phyloP scores from a whole-genome alignment of 192 early-diverging fungal genomes.

The Coemansia sp. region DNA sequence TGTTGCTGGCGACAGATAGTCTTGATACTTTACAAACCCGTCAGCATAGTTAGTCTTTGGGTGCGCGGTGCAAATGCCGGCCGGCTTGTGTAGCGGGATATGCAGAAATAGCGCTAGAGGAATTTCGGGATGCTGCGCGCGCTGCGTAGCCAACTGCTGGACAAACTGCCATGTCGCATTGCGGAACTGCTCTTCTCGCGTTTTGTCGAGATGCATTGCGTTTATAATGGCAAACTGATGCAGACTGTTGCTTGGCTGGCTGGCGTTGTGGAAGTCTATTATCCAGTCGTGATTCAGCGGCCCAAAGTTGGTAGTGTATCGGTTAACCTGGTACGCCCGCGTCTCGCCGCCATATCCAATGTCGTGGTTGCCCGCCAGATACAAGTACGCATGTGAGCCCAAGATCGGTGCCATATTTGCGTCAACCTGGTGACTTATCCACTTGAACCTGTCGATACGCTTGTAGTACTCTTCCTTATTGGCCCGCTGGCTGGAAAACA shows the following conservation, averaged over 20 bases:
- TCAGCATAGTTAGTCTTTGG: conserved; percentile 43
- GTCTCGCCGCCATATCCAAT: conserved; percentile 67
- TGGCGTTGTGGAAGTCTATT: conserved; percentile 7
- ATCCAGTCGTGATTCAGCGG: conserved; percentile 50
- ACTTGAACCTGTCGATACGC: conserved; percentile 58
- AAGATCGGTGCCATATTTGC: too few relatives aligned
- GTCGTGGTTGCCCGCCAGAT: conserved; percentile 66
- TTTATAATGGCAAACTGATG: conserved; percentile 48
- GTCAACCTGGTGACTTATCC: conserved; percentile 54
- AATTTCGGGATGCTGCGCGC: conserved; percentile 22
- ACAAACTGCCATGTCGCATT: conserved; percentile 60
- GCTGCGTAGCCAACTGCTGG: conserved; percentile 32
- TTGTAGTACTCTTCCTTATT: conserved; percentile 56
- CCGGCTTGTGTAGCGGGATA: conserved; percentile 62
- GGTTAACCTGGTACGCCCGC: conserved; percentile 47
- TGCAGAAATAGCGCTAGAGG: conserved; percentile 60
- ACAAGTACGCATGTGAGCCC: conserved; percentile 35
- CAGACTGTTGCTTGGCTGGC: background rate
- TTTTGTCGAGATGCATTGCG: conserved; percentile 49
- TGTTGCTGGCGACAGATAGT: conserved; percentile 57
- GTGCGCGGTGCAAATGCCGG: conserved; percentile 55
- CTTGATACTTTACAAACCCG: conserved; percentile 60
- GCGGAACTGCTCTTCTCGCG: conserved; percentile 48
- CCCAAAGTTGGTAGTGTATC: conserved; percentile 60
- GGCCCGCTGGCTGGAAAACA: conserved; percentile 69